Conservation (phyloP, 495 filamentous ascomycete genomes). For the Echria macrotheca region DNA sequence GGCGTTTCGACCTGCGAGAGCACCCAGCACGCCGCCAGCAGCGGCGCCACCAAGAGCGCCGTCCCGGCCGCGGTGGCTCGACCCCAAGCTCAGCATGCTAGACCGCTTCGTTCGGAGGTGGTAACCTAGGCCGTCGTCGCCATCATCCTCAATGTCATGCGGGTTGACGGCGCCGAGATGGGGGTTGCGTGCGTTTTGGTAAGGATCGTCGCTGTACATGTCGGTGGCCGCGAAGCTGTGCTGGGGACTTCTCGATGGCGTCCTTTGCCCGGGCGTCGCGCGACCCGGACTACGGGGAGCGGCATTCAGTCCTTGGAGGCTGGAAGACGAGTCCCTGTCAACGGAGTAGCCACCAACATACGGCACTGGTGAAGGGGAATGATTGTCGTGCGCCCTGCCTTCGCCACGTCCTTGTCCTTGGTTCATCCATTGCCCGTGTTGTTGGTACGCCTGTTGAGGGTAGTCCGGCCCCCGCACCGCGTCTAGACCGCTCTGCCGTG, state of each 20-base stretch:
- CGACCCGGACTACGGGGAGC: constrained; percentile 12
- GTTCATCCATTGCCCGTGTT: constrained; percentile 26
- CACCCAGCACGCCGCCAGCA: constrained; percentile 52
- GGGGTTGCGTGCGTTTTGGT: constrained; percentile 54
- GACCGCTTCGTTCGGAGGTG: constrained; percentile 33
- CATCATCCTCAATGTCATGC: constrained; percentile 76
- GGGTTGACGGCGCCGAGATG: constrained; percentile 61
- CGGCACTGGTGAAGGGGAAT: constrained; percentile 16
- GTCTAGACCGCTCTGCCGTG: constrained; percentile 66
- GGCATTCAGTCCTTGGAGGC: constrained; percentile 19
- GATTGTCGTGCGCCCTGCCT: constrained; percentile 12
- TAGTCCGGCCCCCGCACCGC: constrained; percentile 52
- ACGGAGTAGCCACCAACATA: constrained; percentile 4
- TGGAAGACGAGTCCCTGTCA: constrained; percentile 16
- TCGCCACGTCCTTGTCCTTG: constrained; percentile 26
- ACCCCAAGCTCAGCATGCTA: constrained; percentile 50
- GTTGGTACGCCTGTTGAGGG: constrained; percentile 32
- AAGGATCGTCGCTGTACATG: constrained; percentile 34
- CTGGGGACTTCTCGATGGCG: constrained; percentile 23
- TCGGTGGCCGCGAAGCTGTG: constrained; percentile 23
- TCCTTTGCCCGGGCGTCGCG: constrained; percentile 21
- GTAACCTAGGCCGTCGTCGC: constrained; percentile 70
- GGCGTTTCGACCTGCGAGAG: constrained; percentile 35
- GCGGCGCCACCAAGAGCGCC: constrained; percentile 43
- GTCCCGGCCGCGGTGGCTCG: constrained; percentile 29